Conservation (phyloP, 495 filamentous ascomycete genomes). For the Apiosordaria backusii region DNA sequence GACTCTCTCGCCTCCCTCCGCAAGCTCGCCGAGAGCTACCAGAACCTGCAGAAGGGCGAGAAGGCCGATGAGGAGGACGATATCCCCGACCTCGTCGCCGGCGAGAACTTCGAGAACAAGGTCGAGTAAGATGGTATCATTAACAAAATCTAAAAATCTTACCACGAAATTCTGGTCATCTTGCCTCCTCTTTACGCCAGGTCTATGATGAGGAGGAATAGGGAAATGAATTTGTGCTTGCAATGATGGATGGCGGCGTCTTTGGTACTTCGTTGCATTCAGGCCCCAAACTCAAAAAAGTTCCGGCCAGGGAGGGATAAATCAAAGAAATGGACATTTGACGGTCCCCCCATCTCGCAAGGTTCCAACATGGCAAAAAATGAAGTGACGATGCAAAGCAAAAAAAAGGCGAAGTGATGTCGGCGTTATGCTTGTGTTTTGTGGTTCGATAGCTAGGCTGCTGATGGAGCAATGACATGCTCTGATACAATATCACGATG, state of each 20-base stretch:
- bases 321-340: constrained; percentile 1
- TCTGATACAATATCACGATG: too few species aligned
- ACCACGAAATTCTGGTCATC: background rate
- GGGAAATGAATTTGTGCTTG: background rate
- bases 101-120: constrained; percentile 95
- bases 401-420: background rate
- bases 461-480: background rate
- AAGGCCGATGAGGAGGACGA: constrained; percentile 80
- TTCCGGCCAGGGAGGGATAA: background rate
- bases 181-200: background rate
- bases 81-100: constrained; percentile 93
- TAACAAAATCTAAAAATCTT: constrained; percentile 18
- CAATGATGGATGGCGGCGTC: constrained; percentile 26
- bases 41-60: constrained; percentile 96
- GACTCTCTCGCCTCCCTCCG: constrained; percentile 96
- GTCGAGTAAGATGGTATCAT: constrained; percentile 63
- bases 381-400: background rate
- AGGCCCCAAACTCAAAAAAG: background rate
- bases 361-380: background rate
- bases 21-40: constrained; percentile 98
- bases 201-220: constrained; percentile 21
- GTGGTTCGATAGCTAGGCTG: background rate
- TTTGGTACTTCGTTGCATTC: constrained; percentile 18
- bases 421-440: background rate
- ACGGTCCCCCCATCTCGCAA: background rate